Evolutionary conservation across 768 basidiomycete species (phyloP).

Genomic region (Phaeotremella fagi): DNA sequence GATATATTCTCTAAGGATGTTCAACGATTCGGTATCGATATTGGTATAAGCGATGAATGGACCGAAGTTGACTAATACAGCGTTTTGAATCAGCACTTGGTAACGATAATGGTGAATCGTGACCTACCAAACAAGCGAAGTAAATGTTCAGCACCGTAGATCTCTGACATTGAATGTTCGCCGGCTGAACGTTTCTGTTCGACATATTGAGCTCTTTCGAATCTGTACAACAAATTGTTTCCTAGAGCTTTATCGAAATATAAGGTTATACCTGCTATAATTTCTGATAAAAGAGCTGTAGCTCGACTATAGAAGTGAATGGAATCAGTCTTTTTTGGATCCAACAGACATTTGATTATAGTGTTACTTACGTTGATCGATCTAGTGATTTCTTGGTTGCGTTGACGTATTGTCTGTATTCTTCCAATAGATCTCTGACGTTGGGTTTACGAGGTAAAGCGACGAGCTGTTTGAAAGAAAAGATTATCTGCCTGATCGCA

Average conservation of each 20-base stretch:
- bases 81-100: too few relatives aligned
- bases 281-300: slow-evolving; percentile 65
- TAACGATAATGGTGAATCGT: too few relatives aligned
- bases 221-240: slow-evolving; percentile 84
- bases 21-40: slow-evolving; percentile 84
- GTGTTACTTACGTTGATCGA: slow-evolving; percentile 39
- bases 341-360: too few relatives aligned
- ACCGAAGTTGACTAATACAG: slow-evolving; percentile 76
- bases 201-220: slow-evolving; percentile 89
- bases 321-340: too few relatives aligned
- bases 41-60: slow-evolving; percentile 81
- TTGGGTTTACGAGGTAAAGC: slow-evolving; percentile 73
- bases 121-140: slow-evolving; percentile 80
- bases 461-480: slow-evolving; percentile 60
- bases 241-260: slow-evolving; percentile 89
- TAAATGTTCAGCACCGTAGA: slow-evolving; percentile 94
- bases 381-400: slow-evolving; percentile 36
- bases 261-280: slow-evolving; percentile 74
- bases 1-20: slow-evolving; percentile 78
- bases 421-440: slow-evolving; percentile 68
- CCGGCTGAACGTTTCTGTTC: slow-evolving; percentile 65
- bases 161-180: slow-evolving; percentile 78
- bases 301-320: slow-evolving; percentile 55
- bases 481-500: neutral
- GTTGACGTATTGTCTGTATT: slow-evolving; percentile 62